A percentile compares a stretch with the other conserved stretches of the same genome.
These are phyloP conservation scores for Grammothele lineata DNA, from an alignment of 768 basidiomycete species.

Conservation along the genomic window DNA sequence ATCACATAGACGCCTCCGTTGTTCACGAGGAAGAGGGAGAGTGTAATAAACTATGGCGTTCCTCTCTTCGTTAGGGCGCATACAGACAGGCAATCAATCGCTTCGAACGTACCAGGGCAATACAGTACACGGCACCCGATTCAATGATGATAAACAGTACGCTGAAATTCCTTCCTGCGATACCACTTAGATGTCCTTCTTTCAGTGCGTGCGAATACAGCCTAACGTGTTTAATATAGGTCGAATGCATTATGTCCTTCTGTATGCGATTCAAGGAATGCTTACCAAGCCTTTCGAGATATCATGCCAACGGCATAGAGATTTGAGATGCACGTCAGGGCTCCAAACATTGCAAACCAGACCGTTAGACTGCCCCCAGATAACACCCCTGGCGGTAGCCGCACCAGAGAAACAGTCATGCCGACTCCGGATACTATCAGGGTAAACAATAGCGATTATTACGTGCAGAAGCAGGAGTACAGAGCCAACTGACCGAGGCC, in stretches of 20 bases:
- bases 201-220: no score
- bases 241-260: no score
- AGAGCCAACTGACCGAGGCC: neutral
- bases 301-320: neutral
- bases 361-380: neutral
- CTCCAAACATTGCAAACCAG: neutral
- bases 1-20: neutral
- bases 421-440: neutral
- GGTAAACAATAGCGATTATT: no score
- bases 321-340: neutral
- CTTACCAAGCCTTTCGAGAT: neutral
- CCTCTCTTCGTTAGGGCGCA: neutral
- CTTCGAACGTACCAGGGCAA: conserved; percentile 1
- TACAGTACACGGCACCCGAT: conserved; percentile 5
- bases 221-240: no score
- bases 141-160: conserved; percentile 3
- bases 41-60: neutral
- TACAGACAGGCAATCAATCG: no score
- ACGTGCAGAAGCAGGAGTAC: no score
- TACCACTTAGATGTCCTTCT: no score
- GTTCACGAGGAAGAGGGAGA: neutral
- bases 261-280: no score
- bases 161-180: neutral
- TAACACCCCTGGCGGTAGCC: neutral
- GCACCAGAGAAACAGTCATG: neutral